Conservation (phyloP, 768 basidiomycete genomes). For the Mycena olivaceomarginata region DNA sequence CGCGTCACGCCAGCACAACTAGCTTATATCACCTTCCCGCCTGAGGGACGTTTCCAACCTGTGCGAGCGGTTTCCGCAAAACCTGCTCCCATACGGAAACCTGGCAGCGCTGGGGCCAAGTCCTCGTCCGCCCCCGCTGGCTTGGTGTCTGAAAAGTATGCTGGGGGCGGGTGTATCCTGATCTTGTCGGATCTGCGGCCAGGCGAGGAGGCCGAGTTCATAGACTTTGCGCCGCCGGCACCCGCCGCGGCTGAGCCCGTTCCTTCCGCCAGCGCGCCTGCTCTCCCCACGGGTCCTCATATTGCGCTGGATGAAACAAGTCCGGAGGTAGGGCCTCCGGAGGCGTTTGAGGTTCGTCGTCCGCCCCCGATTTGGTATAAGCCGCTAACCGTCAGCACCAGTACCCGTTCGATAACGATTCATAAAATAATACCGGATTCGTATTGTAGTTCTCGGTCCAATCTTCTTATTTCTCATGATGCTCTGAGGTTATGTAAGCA, state of each 20-base stretch:
- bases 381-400: slow-evolving; percentile 56
- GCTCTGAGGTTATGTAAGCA: slow-evolving; percentile 34
- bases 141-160: slow-evolving; percentile 74
- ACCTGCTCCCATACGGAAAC: slow-evolving; percentile 58
- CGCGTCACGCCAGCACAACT: slow-evolving; percentile 95
- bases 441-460: slow-evolving; percentile 33
- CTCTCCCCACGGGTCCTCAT: slow-evolving; percentile 67
- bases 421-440: slow-evolving; percentile 57
- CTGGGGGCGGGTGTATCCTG: slow-evolving; percentile 92
- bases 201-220: slow-evolving; percentile 83
- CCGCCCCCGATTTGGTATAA: slow-evolving; percentile 15
- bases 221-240: slow-evolving; percentile 70
- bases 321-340: slow-evolving; percentile 86
- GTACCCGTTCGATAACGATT: slow-evolving; percentile 88
- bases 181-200: slow-evolving; percentile 86
- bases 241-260: slow-evolving; percentile 51
- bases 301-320: slow-evolving; percentile 83
- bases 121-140: slow-evolving; percentile 54
- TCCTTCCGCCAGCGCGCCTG: slow-evolving; percentile 53
- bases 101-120: slow-evolving; percentile 50
- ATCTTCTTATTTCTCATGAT: slow-evolving; percentile 12
- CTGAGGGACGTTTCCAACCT: slow-evolving; percentile 89
- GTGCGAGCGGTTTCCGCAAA: slow-evolving; percentile 85
- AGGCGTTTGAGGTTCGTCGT: slow-evolving; percentile 88
- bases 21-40: slow-evolving; percentile 88